Evolutionary conservation across 768 basidiomycete genomes (phyloP), one percentile per base, ranked within the genome.

Genomic region (Auriscalpium microsporum): DNA sequence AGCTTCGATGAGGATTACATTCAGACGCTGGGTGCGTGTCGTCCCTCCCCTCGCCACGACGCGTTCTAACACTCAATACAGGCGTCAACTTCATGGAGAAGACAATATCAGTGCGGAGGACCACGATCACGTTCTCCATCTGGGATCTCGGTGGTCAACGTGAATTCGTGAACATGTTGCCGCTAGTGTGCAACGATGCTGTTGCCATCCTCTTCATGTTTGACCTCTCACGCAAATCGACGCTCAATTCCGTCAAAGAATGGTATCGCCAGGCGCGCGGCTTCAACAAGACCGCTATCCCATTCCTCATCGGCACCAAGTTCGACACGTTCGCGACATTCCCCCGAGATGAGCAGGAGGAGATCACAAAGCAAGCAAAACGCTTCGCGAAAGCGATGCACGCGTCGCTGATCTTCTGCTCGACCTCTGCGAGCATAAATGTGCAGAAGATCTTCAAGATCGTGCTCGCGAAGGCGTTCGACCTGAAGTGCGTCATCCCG

Each of bases 61-160:
- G 36, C 62, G 76, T 56, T 28, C 42, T 36, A 40, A 55, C 53
- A 38, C 50, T 37, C 36, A 11, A 14, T 1, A 14, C 61, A 79
- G 91, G 95, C 77, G 94, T 97, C 75, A 97, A 97, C 73, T 98
- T 98, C 72, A 98, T 98, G 96, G 95, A 99, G 78, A 99, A 99
- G 79, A 96, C 95, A 14, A 97, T 99, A 65, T 89, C 90, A 54
- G 95, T 99, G 63, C 86, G 96, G 63, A 87, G 94, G 71, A 98
- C 96, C 56, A 96, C 95, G 54, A 98, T 99, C 71, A 97, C 95
- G 3, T 98, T 99, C 75, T 97, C 94, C 61, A 96, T 98, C 72
- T 99, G 96, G 94, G 94, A 96, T 77, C 75, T 96, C 55, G 94
- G 94, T 61, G 94, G 92, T 48, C 95, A 99, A 70, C 81, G 95